Conservation (phyloP, 768 basidiomycete genomes). For the Tephrocybe sp. region DNA sequence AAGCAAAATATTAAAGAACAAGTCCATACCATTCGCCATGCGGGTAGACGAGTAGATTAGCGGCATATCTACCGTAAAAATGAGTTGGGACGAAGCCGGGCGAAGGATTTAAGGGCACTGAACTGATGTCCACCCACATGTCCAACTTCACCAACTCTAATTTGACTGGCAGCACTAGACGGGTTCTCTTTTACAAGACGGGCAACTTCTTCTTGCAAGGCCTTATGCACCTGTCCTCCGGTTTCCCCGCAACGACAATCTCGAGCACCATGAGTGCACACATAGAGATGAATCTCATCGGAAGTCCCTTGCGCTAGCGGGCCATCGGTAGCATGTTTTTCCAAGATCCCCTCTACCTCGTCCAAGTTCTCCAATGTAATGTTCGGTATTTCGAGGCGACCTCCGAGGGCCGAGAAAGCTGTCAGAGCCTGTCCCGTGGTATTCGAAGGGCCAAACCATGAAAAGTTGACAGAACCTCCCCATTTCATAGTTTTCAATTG, state of each 20-base stretch:
- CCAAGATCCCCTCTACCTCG: constrained; percentile 39
- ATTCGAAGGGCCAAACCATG: constrained; percentile 37
- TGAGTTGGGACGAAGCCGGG: not conserved
- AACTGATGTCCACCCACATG: constrained; percentile 85
- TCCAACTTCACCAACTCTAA: constrained; percentile 62
- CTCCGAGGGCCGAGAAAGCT: constrained; percentile 48
- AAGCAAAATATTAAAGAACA: not conserved
- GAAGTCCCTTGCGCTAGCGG: constrained; percentile 10
- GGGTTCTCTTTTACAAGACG: constrained; percentile 30
- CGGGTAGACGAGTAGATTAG: constrained; percentile 66
- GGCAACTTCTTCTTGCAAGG: constrained; percentile 52
- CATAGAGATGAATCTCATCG: constrained; percentile 48
- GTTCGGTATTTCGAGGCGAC: constrained; percentile 47
- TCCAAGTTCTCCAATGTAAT: constrained; percentile 51
- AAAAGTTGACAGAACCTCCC: constrained; percentile 61
- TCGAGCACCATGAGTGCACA: constrained; percentile 76
- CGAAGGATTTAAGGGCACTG: constrained; percentile 1
- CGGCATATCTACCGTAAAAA: constrained; percentile 50
- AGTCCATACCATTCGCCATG: constrained; percentile 68
- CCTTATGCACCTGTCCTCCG: constrained; percentile 54
- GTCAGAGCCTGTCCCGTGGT: constrained; percentile 32
- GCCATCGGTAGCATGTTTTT: constrained; percentile 22
- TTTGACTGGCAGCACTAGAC: constrained; percentile 19
- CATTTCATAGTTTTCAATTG: constrained; percentile 40
- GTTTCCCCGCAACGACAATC: constrained; percentile 78